Percentiles rank a stretch among this genome's conserved stretches.
These are phyloP conservation scores for Bruguiera sexangula DNA, from an alignment of 345 rosid species.

Conservation along the genomic window DNA sequence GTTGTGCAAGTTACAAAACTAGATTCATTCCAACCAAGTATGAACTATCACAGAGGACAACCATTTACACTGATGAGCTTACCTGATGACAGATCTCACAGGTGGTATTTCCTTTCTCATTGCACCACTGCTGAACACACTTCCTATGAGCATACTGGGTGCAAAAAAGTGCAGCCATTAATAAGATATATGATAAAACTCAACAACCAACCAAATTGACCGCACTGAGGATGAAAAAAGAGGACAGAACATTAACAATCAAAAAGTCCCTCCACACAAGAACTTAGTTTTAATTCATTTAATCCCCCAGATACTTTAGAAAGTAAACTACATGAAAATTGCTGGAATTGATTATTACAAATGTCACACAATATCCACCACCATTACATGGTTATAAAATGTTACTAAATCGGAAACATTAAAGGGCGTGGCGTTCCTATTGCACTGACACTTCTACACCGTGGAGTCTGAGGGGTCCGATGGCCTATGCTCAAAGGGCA, in stretches of 20 bases:
- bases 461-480: too few relatives aligned
- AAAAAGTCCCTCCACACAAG: too few relatives aligned
- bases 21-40: not conserved
- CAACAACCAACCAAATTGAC: not conserved
- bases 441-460: too few relatives aligned
- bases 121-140: conserved; percentile 97
- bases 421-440: too few relatives aligned
- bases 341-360: too few relatives aligned
- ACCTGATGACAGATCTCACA: conserved; percentile 99
- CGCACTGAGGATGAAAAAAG: not conserved
- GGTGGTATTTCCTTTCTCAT: conserved; percentile 80
- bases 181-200: not conserved
- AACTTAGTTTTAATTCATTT: too few relatives aligned
- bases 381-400: too few relatives aligned
- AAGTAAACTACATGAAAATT: too few relatives aligned
- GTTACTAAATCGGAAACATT: too few relatives aligned
- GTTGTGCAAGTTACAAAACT: not conserved
- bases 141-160: conserved; percentile 81
- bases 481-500: too few relatives aligned
- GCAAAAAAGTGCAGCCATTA: not conserved
- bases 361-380: too few relatives aligned
- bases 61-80: not conserved
- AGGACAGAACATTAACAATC: not conserved
- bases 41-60: not conserved
- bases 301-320: too few relatives aligned